phyloP scores from a whole-genome alignment of 2,329 filamentous ascomycete genomes.

The Penicillium crustosum region DNA sequence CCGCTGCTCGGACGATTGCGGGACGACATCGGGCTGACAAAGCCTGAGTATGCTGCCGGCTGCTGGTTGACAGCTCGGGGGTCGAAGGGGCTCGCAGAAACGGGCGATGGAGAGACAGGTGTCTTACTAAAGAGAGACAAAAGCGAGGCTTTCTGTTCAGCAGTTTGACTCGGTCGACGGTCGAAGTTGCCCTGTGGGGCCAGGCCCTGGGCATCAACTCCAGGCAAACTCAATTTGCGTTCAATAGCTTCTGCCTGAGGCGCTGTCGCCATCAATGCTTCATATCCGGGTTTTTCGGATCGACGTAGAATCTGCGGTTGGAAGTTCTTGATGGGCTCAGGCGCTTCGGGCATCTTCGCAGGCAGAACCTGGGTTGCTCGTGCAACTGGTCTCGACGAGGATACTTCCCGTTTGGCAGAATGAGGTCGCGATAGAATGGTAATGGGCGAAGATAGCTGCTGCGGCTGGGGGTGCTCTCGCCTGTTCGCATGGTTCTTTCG shows the following conservation, averaged over 20 bases:
- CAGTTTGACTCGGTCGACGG: conserved; percentile 43
- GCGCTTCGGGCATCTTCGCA: conserved; percentile 25
- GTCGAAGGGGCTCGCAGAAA: conserved; percentile 23
- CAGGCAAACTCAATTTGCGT: conserved; percentile 16
- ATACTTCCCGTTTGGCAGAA: conserved; percentile 30
- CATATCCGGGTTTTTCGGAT: conserved; percentile 42
- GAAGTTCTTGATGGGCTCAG: conserved; percentile 47
- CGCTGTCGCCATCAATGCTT: conserved; percentile 24
- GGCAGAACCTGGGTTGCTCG: conserved; percentile 16
- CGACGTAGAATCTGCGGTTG: conserved; percentile 57
- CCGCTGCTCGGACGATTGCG: conserved; percentile 21
- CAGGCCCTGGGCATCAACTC: conserved; percentile 12
- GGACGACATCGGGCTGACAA: conserved; percentile 35
- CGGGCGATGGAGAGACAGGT: conserved; percentile 25
- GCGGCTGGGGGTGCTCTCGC: conserved; percentile 23
- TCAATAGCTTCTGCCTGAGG: conserved; percentile 8
- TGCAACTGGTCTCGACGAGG: conserved; percentile 14
- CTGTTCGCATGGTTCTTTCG: conserved; percentile 26
- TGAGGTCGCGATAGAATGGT: conserved; percentile 41
- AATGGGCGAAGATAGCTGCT: conserved; percentile 35
- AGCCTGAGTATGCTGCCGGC: conserved; percentile 23
- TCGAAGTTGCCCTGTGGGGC: conserved; percentile 31
- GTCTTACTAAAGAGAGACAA: conserved; percentile 65
- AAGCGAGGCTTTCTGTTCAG: conserved; percentile 50
- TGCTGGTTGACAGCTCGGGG: conserved; percentile 22